A percentile compares a stretch with the other conserved stretches of the same genome.
Evolutionary conservation across 2,329 filamentous ascomycete genomes (phyloP).

Genomic region (Fusarium metavorans): DNA sequence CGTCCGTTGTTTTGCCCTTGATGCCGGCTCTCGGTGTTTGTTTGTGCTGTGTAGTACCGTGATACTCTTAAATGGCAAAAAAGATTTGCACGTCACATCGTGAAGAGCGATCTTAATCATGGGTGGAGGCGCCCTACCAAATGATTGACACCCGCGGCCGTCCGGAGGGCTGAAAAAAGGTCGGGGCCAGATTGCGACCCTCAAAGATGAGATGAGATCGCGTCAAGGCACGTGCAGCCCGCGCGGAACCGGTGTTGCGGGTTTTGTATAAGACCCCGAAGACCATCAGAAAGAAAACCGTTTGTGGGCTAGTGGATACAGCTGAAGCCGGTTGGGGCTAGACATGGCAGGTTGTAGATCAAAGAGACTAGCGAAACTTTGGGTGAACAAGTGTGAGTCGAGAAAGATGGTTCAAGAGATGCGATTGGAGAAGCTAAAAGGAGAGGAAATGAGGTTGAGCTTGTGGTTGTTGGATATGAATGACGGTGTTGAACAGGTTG

Average conservation of each 20-base stretch:
- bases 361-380: conserved; percentile 11
- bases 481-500: not conserved
- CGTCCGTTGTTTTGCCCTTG: conserved; percentile 16
- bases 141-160: not conserved
- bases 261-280: not conserved
- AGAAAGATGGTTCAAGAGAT: not conserved
- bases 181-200: not conserved
- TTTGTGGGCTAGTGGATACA: conserved; percentile 1
- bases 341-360: conserved; percentile 26
- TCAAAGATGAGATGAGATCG: not conserved
- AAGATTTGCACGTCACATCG: conserved; percentile 4
- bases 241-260: not conserved
- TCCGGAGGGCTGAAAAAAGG: not conserved
- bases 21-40: not conserved
- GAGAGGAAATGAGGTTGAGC: not conserved
- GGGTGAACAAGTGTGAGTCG: conserved; percentile 4
- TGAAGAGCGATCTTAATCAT: conserved; percentile 29
- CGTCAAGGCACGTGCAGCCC: not conserved
- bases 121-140: not conserved
- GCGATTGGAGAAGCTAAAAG: conserved; percentile 15
- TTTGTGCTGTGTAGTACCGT: conserved; percentile 6
- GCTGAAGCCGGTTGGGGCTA: conserved; percentile 1
- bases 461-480: not conserved
- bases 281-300: not conserved
- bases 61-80: not conserved